Evolutionary conservation across 75 land plant species (phyloP).

Genomic region (Selaginella moellendorffii): DNA sequence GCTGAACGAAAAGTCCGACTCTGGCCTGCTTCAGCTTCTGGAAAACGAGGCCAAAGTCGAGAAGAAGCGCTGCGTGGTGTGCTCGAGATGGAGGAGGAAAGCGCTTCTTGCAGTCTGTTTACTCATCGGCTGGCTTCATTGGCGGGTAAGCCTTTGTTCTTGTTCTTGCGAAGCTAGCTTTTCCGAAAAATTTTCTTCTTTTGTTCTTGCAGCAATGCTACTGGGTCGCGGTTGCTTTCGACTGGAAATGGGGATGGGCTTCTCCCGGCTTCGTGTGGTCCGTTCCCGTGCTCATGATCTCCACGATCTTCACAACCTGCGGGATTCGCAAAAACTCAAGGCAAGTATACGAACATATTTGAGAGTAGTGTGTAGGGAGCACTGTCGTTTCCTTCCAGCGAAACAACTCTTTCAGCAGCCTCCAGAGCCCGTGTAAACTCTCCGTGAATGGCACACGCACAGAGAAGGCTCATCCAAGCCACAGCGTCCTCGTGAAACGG

Average conservation of each 20-base stretch:
- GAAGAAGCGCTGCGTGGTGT: conserved; percentile 7
- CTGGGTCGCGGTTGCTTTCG: conserved; percentile 51
- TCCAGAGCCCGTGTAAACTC: no score
- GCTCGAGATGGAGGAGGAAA: conserved; percentile 43
- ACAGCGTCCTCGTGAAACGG: no score
- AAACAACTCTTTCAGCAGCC: no score
- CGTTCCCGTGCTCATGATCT: conserved; percentile 37
- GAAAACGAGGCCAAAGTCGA: background rate
- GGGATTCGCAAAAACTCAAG: no score
- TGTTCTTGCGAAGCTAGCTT: background rate
- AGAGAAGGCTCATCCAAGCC: no score
- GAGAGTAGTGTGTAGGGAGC: no score
- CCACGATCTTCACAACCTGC: no score
- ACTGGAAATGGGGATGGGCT: conserved; percentile 44
- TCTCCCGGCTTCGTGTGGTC: conserved; percentile 54
- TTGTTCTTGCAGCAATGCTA: conserved; percentile 41
- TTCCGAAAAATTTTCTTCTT: background rate
- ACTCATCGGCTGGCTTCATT: conserved; percentile 36
- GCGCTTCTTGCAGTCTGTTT: conserved; percentile 33
- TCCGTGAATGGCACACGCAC: no score
- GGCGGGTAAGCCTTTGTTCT: conserved; percentile 29
- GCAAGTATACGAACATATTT: no score
- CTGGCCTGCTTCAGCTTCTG: background rate
- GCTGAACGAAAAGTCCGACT: conserved; percentile 7
- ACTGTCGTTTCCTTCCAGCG: no score